phyloP scores from a whole-genome alignment of 257 asterid species.

The Cruciata laevipes region DNA sequence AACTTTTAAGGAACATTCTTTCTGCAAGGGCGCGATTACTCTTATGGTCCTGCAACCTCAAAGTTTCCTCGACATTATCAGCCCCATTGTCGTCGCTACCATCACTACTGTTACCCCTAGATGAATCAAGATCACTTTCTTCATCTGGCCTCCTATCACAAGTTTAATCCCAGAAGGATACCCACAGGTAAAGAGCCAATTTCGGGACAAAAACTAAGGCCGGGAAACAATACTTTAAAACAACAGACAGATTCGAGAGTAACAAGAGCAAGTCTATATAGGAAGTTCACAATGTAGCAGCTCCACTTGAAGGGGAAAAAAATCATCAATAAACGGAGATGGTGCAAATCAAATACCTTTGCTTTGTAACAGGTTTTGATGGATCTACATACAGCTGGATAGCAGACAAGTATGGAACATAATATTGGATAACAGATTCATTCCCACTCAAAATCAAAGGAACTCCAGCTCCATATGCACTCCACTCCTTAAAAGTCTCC shows the following conservation, averaged over 20 bases:
- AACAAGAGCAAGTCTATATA: background rate
- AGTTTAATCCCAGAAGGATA: constrained; percentile 10
- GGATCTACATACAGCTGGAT: constrained; percentile 79
- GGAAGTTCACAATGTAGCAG: background rate
- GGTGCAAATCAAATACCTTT: constrained; percentile 30
- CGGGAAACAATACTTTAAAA: background rate
- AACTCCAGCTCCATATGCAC: constrained; percentile 94
- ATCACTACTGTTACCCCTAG: constrained; percentile 69
- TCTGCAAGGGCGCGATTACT: constrained; percentile 20
- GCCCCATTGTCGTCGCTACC: constrained; percentile 53
- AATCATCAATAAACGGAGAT: background rate
- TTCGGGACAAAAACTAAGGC: background rate
- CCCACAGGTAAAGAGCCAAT: background rate
- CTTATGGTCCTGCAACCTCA: constrained; percentile 30
- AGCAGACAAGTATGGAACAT: constrained; percentile 83
- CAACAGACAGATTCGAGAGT: background rate
- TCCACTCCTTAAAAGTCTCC: constrained; percentile 94
- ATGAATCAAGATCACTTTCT: constrained; percentile 78
- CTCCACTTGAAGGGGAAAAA: background rate
- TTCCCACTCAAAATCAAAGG: constrained; percentile 62
- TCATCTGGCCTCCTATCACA: constrained; percentile 66
- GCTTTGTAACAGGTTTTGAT: constrained; percentile 35
- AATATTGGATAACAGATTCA: constrained; percentile 79
- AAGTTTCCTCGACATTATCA: constrained; percentile 31
- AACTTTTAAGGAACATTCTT: constrained; percentile 29